Evolutionary conservation across 139 green algal species (phyloP), one percentile per base, ranked within the genome.

Genomic region (Coccomyxa sp.): DNA sequence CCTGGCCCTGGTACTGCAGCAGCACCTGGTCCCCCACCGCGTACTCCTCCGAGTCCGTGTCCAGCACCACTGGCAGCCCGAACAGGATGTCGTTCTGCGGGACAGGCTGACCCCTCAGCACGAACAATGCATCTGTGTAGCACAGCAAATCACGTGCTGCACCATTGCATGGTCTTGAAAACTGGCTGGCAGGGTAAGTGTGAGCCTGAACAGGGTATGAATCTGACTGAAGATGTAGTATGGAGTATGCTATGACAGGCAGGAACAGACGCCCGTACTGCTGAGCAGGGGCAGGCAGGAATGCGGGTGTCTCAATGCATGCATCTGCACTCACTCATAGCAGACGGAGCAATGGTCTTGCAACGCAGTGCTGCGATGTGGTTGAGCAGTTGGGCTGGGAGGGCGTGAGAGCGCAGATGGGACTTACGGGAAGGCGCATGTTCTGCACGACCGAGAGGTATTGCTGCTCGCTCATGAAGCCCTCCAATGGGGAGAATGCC

Each of bases 41-140:
- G 34, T 97, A 77, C 69, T 71, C 71, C 0, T 96, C 90, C 34
- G 91, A 79, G 70, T 86, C 81, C 24, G 94, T 97, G 90, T 98
- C 94, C 80, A 98, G 84, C 33, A 98, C 94, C 2, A 98, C 90
- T 9, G 94, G 94, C 75, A 98, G 87, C 18, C 94, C 94, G 74
- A 95, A 95, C 36, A 96, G 85, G 40, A 93, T 78, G 73, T 93
- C 86, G 68, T 89, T 83, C 79, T 91, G 75, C 73, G 77, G 36
- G 3, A 27, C 6, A 35, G 7, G 31, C 68, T n/a, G n/a, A n/a
- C n/a, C n/a, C n/a, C n/a, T n/a, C n/a, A n/a, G n/a, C n/a, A 39
- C 10, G 31, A 16, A 74, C 10, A 74, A 75, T 14, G 40, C 69
- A 74, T 14, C 39, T 50, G 8, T 8, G 39, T 0, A 9, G 29